These are phyloP conservation scores for Globisporangium spiculum DNA, from an alignment of 352 stramenopile genomes.

Conservation along the genomic window DNA sequence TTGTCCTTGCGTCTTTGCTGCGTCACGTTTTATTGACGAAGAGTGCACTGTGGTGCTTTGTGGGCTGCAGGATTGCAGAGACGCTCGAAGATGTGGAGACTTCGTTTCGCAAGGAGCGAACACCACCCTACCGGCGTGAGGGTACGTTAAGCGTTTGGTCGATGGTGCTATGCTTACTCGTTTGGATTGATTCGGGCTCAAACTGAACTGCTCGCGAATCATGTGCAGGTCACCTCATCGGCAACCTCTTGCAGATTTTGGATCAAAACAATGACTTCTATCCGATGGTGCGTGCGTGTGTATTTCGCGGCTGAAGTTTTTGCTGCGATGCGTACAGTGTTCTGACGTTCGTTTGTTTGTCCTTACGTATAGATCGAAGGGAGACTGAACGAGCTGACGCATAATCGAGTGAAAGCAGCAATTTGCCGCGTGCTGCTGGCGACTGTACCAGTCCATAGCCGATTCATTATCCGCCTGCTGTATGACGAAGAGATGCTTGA, in stretches of 20 bases:
- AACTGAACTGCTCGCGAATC: neutral
- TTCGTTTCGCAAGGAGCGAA: constrained; percentile 71
- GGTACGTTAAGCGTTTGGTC: constrained; percentile 25
- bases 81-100: constrained; percentile 75
- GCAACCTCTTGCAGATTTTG: constrained; percentile 71
- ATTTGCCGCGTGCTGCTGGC: constrained; percentile 73
- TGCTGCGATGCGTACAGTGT: neutral
- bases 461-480: constrained; percentile 69
- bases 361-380: constrained; percentile 43
- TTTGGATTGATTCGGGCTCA: neutral
- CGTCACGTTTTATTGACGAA: constrained; percentile 6
- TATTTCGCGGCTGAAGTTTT: neutral
- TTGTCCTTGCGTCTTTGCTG: neutral
- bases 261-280: constrained; percentile 86
- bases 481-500: constrained; percentile 82
- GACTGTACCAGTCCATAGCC: constrained; percentile 66
- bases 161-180: neutral
- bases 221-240: constrained; percentile 65
- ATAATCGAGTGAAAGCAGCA: constrained; percentile 59
- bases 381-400: constrained; percentile 60
- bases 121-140: constrained; percentile 68
- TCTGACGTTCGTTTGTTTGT: neutral
- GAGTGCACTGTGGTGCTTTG: neutral
- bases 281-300: constrained; percentile 53
- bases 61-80: constrained; percentile 56